Conservation (phyloP, 805 yeast genomes). For the Grigorovia transvaalensis region DNA sequence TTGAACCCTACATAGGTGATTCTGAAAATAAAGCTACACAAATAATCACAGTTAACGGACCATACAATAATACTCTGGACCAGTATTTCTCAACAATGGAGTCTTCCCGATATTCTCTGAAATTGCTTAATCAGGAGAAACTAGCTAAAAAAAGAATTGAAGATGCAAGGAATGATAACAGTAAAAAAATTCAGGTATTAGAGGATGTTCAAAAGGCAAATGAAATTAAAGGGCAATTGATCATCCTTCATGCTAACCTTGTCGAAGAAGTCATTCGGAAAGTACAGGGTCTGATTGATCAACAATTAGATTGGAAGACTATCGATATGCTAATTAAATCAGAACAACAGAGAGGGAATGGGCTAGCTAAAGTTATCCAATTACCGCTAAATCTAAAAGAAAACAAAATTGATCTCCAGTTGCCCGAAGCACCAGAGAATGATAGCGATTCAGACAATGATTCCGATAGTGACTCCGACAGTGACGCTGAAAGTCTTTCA, state of each 20-base stretch:
- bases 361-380: constrained; percentile 50
- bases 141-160: constrained; percentile 65
- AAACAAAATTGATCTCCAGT: constrained; percentile 48
- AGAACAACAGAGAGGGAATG: constrained; percentile 58
- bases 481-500: constrained; percentile 5
- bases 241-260: constrained; percentile 55
- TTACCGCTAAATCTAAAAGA: constrained; percentile 61
- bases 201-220: constrained; percentile 52
- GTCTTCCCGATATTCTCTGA: constrained; percentile 63
- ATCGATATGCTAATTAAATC: constrained; percentile 64
- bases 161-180: constrained; percentile 64
- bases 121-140: constrained; percentile 66
- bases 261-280: constrained; percentile 64
- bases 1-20: constrained; percentile 38
- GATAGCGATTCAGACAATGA: constrained; percentile 27
- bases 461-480: constrained; percentile 11
- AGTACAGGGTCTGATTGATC: constrained; percentile 57
- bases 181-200: constrained; percentile 56
- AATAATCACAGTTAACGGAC: constrained; percentile 41
- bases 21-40: constrained; percentile 24
- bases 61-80: constrained; percentile 73
- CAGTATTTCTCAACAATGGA: constrained; percentile 76
- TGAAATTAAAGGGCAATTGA: constrained; percentile 58
- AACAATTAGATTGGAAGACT: constrained; percentile 90
- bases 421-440: constrained; percentile 38